Base-by-base conservation (phyloP, 371 early-diverging fungal species). In the Antonospora locustae region DNA sequence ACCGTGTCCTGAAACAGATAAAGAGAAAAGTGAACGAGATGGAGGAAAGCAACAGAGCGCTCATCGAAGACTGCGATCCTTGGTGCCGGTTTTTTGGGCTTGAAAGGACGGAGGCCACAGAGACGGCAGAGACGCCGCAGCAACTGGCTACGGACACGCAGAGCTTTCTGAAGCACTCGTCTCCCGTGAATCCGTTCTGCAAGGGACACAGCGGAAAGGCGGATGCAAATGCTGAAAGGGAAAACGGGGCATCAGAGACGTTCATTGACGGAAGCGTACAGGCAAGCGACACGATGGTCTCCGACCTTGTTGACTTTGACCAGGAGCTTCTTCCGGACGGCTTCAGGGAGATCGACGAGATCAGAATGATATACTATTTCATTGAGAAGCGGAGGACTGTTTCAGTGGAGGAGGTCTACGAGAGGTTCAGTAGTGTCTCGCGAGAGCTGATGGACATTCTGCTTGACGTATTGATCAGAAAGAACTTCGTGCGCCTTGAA, bases 141-240 rank as follows among this genome's bases (percentile, higher is more conserved):
- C 25, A 27, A 25, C 27, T 23, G 7, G 25, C 16, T 25, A 39
- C 17, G 0, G 44, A 54, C 25, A 62, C 52, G 9, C 38, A 61
- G 2, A 20, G 32, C 7, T 47, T 50, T 23, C 43, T 59, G 48
- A 66, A 56, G 2, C 3, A 23, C 17, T 32, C 37, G 11, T 56
- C 53, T 1, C 65, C 65, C 7, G 55, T 55, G 16, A 51, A 65
- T 56, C 65, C 65, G 32, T 65, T 65, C 53, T 24, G 38, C n/a
- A 37, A 55, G 32, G 19, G 24, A 28, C 6, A 16, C 12, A 16
- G 25, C 24, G 0, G 22, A 19, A 49, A 24, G 27, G 17, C n/a
- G 34, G 44, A 22, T 34, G 37, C 22, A 9, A 40, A 22, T 43
- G 17, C 9, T 9, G 11, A 19, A 38, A 27, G 29, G 20, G 20